A percentile compares a stretch with the other conserved stretches of the same genome.
Evolutionary conservation across 305 asterid genomes (phyloP).

Genomic region (Andrographis paniculata): DNA sequence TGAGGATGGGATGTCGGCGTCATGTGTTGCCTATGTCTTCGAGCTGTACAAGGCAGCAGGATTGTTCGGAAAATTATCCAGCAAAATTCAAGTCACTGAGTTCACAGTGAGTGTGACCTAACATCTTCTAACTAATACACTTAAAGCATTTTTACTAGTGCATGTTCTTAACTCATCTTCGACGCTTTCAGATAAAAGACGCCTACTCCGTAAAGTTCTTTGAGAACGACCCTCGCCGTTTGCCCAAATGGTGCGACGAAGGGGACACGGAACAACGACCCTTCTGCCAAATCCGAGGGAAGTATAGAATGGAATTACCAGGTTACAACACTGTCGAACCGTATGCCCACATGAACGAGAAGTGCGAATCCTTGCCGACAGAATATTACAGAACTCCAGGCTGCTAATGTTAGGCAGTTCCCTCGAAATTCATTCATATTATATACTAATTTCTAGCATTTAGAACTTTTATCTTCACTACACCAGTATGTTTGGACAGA

Average conservation of each 20-base stretch:
- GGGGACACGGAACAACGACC: slow-evolving; percentile 44
- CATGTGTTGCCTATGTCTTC: slow-evolving; percentile 84
- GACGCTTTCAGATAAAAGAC: slow-evolving; percentile 44
- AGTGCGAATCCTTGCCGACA: slow-evolving; percentile 81
- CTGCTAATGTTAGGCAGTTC: slow-evolving; percentile 39
- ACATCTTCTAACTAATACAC: background rate
- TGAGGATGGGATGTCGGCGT: slow-evolving; percentile 77
- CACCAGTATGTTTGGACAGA: no score
- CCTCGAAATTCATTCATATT: no score
- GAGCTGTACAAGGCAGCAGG: slow-evolving; percentile 92
- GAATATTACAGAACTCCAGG: slow-evolving; percentile 45
- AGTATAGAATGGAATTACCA: slow-evolving; percentile 81
- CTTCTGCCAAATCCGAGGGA: slow-evolving; percentile 76
- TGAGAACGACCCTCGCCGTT: slow-evolving; percentile 43
- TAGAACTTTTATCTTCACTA: no score
- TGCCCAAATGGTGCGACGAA: slow-evolving; percentile 59
- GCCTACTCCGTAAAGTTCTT: slow-evolving; percentile 48
- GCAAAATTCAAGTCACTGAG: slow-evolving; percentile 86
- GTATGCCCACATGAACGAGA: slow-evolving; percentile 83
- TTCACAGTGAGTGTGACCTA: slow-evolving; percentile 61
- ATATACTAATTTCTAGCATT: no score
- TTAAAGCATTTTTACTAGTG: background rate
- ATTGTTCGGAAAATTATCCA: slow-evolving; percentile 60
- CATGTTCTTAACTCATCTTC: background rate
- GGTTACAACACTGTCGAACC: slow-evolving; percentile 69